Base-by-base conservation (phyloP, 495 filamentous ascomycete genomes). In the Daldinia grandis region DNA sequence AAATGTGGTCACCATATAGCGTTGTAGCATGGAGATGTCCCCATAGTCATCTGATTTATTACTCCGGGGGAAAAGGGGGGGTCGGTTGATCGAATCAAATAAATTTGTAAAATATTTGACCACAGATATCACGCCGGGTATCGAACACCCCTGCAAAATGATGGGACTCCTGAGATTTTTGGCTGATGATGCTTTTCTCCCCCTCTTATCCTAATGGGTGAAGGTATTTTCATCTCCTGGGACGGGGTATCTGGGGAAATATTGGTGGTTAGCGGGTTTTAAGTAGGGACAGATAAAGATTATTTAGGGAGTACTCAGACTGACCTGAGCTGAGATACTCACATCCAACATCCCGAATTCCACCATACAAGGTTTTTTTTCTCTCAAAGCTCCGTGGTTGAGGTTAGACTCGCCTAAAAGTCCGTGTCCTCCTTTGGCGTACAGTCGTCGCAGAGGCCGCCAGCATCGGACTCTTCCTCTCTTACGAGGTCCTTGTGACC, bases 381-480 rank as follows among this genome's bases (percentile, higher is more conserved):
- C 17, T 38, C n/a, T 64, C 9, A 31, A 56, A 28, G 17, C 28
- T 50, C 38, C 37, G 17, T n/a, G 7, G 40, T 8, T 19, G 28
- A 40, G 27, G 7, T 51, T 2, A 50, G 6, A 50, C 9, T 33
- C 15, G 24, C 9, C 25, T 63, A 66, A 31, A 51, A 35, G 21
- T 69, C 66, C 21, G 14, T 15, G 17, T 74, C 62, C 15, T 66
- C 66, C 33, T 69, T 63, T 10, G 53, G 58, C 9, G 71, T 64
- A 33, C 75, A 77, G n/a, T 77, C 75, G 33, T 74, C 64, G 63
- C 75, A 77, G 17, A 77, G 73, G 3, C 75, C 75, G 15, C 66
- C 62, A 10, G 75, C 75, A 19, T 77, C 75, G 10, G 73, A 75
- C 60, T 76, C 68, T 37, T 74, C 62, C 17, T 75, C 71, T 56